Conservation (phyloP, 495 filamentous ascomycete species). For the Apodospora peruviana region DNA sequence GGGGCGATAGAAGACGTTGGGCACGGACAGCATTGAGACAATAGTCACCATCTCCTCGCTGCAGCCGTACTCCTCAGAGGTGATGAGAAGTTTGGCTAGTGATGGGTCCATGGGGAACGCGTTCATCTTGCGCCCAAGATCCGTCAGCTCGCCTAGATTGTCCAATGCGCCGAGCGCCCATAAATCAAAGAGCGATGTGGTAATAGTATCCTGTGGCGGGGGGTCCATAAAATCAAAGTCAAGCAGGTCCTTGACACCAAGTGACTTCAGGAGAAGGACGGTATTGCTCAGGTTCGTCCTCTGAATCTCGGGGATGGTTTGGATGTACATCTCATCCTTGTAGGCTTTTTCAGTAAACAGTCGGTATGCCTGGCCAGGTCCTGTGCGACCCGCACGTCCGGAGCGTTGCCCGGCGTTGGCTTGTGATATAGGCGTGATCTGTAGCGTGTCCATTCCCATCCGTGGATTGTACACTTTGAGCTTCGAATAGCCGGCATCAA, state of each 20-base stretch:
- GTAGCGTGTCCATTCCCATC: slow-evolving; percentile 99
- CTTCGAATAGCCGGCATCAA: slow-evolving; percentile 94
- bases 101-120: slow-evolving; percentile 96
- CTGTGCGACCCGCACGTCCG: slow-evolving; percentile 89
- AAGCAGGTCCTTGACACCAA: slow-evolving; percentile 89
- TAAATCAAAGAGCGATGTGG: slow-evolving; percentile 93
- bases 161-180: slow-evolving; percentile 95
- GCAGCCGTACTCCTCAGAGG: slow-evolving; percentile 76
- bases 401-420: slow-evolving; percentile 93
- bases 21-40: slow-evolving; percentile 95
- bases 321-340: slow-evolving; percentile 94
- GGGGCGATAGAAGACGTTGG: slow-evolving; percentile 93
- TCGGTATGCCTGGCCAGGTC: slow-evolving; percentile 91
- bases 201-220: slow-evolving; percentile 95
- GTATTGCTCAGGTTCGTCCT: slow-evolving; percentile 94
- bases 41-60: slow-evolving; percentile 98
- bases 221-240: slow-evolving; percentile 99
- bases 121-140: slow-evolving; percentile 86
- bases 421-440: slow-evolving; percentile 97
- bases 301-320: slow-evolving; percentile 98
- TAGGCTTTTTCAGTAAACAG: slow-evolving; percentile 93
- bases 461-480: slow-evolving; percentile 97
- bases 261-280: slow-evolving; percentile 85
- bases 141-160: slow-evolving; percentile 88
- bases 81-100: slow-evolving; percentile 90